phyloP scores from a whole-genome alignment of 164 flowering plant species.

The Aristolochia fimbriata region DNA sequence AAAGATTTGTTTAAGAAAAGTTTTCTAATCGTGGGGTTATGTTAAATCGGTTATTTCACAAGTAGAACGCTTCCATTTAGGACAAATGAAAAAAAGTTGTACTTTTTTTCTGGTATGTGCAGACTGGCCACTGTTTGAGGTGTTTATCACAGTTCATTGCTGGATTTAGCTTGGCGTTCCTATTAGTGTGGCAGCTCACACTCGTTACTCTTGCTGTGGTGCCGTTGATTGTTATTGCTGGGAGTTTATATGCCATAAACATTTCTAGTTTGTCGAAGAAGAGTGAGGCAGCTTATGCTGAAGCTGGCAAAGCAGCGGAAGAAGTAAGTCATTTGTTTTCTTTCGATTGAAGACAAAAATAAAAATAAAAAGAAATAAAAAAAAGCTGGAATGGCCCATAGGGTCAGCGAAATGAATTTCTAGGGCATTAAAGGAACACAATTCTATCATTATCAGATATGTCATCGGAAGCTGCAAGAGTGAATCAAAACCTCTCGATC shows the following conservation, averaged over 20 bases:
- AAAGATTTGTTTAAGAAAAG: not conserved
- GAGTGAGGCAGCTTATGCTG: constrained; percentile 62
- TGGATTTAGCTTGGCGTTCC: constrained; percentile 56
- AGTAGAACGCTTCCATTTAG: too few species aligned
- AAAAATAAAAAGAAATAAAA: too few species aligned
- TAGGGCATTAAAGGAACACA: too few species aligned
- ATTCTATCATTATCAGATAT: too few species aligned
- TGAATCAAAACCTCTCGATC: too few species aligned
- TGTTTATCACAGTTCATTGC: constrained; percentile 50
- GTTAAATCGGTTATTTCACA: too few species aligned
- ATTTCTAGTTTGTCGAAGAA: constrained; percentile 57
- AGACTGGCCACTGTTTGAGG: constrained; percentile 57
- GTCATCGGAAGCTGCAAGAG: too few species aligned
- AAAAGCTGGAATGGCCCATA: too few species aligned
- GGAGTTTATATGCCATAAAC: constrained; percentile 44
- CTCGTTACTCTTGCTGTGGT: constrained; percentile 65
- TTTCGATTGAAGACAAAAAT: too few species aligned
- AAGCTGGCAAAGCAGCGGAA: constrained; percentile 63
- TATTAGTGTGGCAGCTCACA: constrained; percentile 61
- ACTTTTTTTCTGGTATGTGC: constrained; percentile 12
- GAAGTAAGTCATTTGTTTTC: constrained; percentile 30
- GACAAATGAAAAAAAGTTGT: too few species aligned
- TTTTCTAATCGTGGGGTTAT: too few species aligned
- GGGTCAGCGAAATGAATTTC: too few species aligned
- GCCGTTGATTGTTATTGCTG: constrained; percentile 61